phyloP scores from a whole-genome alignment of 306 rosid species.

The Elaeagnus macrophylla region DNA sequence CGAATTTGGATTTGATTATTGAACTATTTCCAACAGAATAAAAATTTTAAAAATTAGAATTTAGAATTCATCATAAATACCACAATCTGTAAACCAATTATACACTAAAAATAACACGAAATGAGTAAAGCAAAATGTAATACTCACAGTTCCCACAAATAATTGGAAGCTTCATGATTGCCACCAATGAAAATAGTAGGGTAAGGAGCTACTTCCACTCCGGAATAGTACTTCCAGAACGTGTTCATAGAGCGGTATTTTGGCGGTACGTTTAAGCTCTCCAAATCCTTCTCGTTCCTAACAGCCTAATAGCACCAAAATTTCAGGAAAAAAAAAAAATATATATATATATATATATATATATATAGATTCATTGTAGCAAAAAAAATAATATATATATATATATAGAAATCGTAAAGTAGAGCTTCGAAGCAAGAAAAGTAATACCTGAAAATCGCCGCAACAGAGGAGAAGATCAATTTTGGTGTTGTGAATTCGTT shows the following conservation, averaged over 20 bases:
- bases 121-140: neutral
- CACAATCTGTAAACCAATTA: too few species aligned
- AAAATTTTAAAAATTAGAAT: too few species aligned
- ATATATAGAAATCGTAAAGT: neutral
- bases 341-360: too few species aligned
- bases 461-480: slow-evolving; percentile 94
- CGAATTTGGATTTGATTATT: too few species aligned
- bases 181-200: slow-evolving; percentile 95
- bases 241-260: slow-evolving; percentile 60
- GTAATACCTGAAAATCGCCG: slow-evolving; percentile 75
- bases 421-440: neutral
- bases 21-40: too few species aligned
- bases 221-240: slow-evolving; percentile 95
- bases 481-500: slow-evolving; percentile 44
- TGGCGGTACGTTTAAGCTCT: slow-evolving; percentile 60
- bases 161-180: slow-evolving; percentile 92
- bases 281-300: slow-evolving; percentile 68
- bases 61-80: too few species aligned
- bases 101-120: neutral
- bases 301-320: slow-evolving; percentile 44
- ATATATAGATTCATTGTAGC: too few species aligned
- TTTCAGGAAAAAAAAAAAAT: too few species aligned
- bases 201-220: slow-evolving; percentile 63
- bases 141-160: slow-evolving; percentile 87
- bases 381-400: too few species aligned